Percentiles rank a stretch among this genome's conserved stretches.
phyloP scores from a whole-genome alignment of 805 yeast genomes.

The Candida manassasensis region DNA sequence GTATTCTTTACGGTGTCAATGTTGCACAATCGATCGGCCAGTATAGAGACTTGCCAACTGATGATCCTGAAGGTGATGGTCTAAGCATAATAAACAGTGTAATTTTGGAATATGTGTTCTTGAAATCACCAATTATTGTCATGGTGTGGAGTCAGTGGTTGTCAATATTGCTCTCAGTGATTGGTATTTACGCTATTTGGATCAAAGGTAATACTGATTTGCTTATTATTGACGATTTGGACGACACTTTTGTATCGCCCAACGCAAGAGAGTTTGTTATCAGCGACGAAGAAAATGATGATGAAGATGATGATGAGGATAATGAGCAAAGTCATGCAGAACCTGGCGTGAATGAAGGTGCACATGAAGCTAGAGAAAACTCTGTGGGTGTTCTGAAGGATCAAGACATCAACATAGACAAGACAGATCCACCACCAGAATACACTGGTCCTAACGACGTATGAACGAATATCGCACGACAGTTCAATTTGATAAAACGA shows the following conservation, averaged over 20 bases:
- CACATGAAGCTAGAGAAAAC: too few species aligned
- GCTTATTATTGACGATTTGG: conserved; percentile 18
- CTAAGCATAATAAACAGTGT: conserved; percentile 1
- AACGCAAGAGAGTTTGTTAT: conserved; percentile 15
- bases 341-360: too few species aligned
- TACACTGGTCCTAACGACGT: too few species aligned
- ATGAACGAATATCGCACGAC: too few species aligned
- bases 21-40: background rate
- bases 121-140: conserved; percentile 1
- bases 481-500: background rate
- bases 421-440: too few species aligned
- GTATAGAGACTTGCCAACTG: background rate
- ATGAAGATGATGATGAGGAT: background rate
- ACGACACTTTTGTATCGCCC: conserved; percentile 10
- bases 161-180: conserved; percentile 10
- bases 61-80: conserved; percentile 3
- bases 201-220: conserved; percentile 27
- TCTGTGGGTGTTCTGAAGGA: too few species aligned
- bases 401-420: too few species aligned
- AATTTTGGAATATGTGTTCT: background rate
- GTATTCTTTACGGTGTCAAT: background rate
- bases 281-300: conserved; percentile 14
- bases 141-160: conserved; percentile 11
- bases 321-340: too few species aligned
- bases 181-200: conserved; percentile 24